Base-by-base conservation (phyloP, 257 asterid genomes). In the Apocynum venetum region DNA sequence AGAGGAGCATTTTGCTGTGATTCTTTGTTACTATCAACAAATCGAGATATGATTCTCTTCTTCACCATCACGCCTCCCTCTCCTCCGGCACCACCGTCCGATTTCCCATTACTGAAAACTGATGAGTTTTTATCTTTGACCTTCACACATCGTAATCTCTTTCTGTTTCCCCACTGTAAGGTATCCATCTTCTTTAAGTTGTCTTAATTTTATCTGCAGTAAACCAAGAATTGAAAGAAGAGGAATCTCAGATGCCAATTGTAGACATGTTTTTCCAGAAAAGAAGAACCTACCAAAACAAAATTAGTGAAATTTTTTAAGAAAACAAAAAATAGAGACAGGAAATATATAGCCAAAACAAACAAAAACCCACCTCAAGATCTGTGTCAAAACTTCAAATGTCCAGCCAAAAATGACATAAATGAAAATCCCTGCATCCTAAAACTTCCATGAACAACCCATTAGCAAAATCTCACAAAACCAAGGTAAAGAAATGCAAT, bases 1-100 rank as follows among this genome's bases (percentile, higher is more conserved):
- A 76, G 84, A 79, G 79, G 71, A 79, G 77, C 79, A 78, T 56
- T 66, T 41, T 25, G 80, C 57, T 38, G 78, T 36, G 82, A 44
- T 38, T 70, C 81, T 71, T 76, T 77, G 59, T 79, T 81, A 78
- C 85, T 88, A 69, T 90, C 93, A 87, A 85, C 82, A 72, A 87
- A 88, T 55, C 96, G 77, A 11, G 97, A 92, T 81, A 96, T 93
- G 57, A 87, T 87, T 80, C 78, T 81, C 85, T 77, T 84, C 82
- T 79, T 84, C 46, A 67, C 79, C 44, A 68, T 57, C 49, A 59
- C 79, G 4, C 17, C 52, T 20, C 52, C 48, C 46, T 36, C 35
- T 67, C 66, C 65, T 5, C 56, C 78, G 6, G 76, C 69, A 48
- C 78, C 69, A 20, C 72, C 81, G 73, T 78, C 85, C 13, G 82